Base-by-base conservation (phyloP, 495 filamentous ascomycete species). In the Penicillium nucicola region DNA sequence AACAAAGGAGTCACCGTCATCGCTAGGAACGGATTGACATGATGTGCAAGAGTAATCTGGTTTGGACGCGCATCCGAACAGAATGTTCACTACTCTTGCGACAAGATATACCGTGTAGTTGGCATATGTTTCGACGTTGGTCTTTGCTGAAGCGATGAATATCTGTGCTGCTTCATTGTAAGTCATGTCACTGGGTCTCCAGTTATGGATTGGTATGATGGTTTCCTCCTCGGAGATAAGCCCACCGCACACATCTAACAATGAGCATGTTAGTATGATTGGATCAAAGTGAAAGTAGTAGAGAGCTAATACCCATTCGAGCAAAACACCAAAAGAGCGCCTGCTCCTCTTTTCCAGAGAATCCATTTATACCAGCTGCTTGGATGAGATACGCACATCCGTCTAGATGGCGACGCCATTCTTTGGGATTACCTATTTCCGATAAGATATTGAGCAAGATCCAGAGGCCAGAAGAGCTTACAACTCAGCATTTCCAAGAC, bases 281-380 rank as follows among this genome's bases (percentile, higher is more conserved):
- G n/a, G 14, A 6, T 3, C 7, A 22, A 31, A 4, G 2, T 9
- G 1, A 12, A 18, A 32, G 30, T 36, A 42, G 34, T 17, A n/a
- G n/a, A n/a, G n/a, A n/a, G n/a, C 14, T 35, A 56, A n/a, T 58
- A 69, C 73, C 72, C 74, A 77, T 77, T 19, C 72, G 41, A 9
- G 72, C 74, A 50, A 71, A 75, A 46, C 74, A 77, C 74, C 74
- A 77, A 42, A 75, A 77, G 2, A 74, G 55, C 0, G 70, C 73
- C 48, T 75, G 70, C 36, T 66, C 64, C 32, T 72, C 58, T 20
- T 71, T 71, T 0, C 67, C 66, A 9, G 71, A 71, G 45, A 72
- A 72, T 2, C 69, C 61, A 36, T 72, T 70, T 14, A 66, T 66
- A 30, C 62, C 67, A 8, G 61, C 66, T 0, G 66, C 62, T 49